Evolutionary conservation across 2,329 filamentous ascomycete species (phyloP).

Genomic region (Drechslerella dactyloides): DNA sequence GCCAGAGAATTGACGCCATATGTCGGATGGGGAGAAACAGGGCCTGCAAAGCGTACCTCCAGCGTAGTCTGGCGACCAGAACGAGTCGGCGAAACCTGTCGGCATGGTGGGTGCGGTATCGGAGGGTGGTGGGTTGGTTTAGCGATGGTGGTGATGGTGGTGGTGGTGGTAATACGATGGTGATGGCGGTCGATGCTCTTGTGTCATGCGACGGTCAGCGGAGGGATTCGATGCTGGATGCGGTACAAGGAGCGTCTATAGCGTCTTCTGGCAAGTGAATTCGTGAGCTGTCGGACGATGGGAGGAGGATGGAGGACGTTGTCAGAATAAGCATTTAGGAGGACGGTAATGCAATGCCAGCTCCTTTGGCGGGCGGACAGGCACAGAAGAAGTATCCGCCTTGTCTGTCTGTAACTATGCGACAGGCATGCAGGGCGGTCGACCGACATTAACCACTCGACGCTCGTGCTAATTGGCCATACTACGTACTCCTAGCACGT

Average conservation of each 20-base stretch:
- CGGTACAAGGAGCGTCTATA: background rate
- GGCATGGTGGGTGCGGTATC: slow-evolving; percentile 41
- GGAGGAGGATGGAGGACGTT: background rate
- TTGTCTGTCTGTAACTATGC: background rate
- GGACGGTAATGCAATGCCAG: too few species aligned
- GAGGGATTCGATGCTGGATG: background rate
- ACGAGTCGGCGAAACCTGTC: slow-evolving; percentile 86
- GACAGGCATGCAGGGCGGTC: too few species aligned
- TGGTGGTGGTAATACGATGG: slow-evolving; percentile 5
- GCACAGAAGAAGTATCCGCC: background rate
- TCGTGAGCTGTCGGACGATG: background rate
- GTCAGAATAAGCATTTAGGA: background rate
- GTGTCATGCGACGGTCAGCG: background rate
- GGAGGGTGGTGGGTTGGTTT: background rate
- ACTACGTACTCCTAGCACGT: background rate
- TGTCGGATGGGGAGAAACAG: slow-evolving; percentile 10
- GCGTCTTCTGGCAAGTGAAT: background rate
- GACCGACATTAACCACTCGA: too few species aligned
- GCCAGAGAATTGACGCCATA: slow-evolving; percentile 22
- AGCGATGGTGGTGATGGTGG: slow-evolving; percentile 3
- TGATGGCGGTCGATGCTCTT: background rate
- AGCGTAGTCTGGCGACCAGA: slow-evolving; percentile 98
- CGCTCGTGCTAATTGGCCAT: background rate
- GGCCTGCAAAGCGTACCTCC: slow-evolving; percentile 71
- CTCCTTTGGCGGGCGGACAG: slow-evolving; percentile 7